Base-by-base conservation (phyloP, 2,329 filamentous ascomycete species). In the Sordariomycetes sp. region DNA sequence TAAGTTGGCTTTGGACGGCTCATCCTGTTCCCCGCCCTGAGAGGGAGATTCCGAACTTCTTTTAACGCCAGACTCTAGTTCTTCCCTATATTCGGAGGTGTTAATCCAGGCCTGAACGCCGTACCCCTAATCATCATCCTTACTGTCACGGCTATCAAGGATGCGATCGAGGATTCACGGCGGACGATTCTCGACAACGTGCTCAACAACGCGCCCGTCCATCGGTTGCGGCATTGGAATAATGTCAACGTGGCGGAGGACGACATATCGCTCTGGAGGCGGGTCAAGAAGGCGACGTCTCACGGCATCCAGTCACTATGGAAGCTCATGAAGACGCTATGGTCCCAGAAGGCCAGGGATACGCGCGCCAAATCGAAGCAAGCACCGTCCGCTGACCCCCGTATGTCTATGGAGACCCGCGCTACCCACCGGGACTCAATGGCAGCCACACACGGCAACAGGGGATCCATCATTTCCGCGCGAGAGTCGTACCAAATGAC, bases 181-280 rank as follows among this genome's bases (percentile, higher is more conserved):
- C 82, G 94, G 72, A 97, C 93, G 0, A 78, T 91, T 50, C 84
- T 97, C 51, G 94, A 99, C 69, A 96, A 87, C 63, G 89, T 96
- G 66, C 79, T 99, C 61, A 99, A 99, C 74, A 97, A 99, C 69
- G 94, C 94, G 2, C 89, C 92, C 0, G 90, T 97, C 11, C 93
- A 99, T 72, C 85, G 93, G 60, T 77, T 99, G 22, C 78, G 90
- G 14, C 87, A 92, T 62, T 97, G 89, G 86, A 81, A 87, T 64
- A 99, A 99, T 65, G 91, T 97, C 65, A 99, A 99, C 65, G 90
- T 92, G 16, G 84, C 88, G 46, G 89, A 91, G 64, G 93, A 97
- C 66, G 86, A 90, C 61, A 81, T 99, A 50, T 91, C 89, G 1
- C 48, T 82, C 32, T 99, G 94, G 94, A 86, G 94, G 66, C 85